Base-by-base conservation (phyloP, 441 rosid species). In the Croton laevigatus region DNA sequence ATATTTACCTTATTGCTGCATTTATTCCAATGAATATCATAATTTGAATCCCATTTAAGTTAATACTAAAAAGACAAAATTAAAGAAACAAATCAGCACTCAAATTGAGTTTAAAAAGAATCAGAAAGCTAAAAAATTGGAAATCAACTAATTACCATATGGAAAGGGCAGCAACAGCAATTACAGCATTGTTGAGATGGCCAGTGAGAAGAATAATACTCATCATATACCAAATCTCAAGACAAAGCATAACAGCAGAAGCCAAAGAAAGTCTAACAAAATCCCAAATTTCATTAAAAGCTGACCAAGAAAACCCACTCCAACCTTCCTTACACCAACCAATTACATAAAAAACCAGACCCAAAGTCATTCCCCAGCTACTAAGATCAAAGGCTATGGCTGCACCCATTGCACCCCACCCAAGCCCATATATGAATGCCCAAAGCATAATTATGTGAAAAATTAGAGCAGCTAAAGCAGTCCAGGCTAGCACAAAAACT, bases 161-260 rank as follows among this genome's bases (percentile, higher is more conserved):
- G 5, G 97, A 87, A 62, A 91, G 90, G 40, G 98, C 82, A 48
- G 81, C 95, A 67, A 94, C 93, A 0, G 92, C 90, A 32, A 85
- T 66, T 8, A 88, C 87, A 1, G 95, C 91, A 59, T 89, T 84
- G 52, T 80, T 72, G 59, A 94, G 95, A 48, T 76, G 93, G 11
- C 95, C 94, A 11, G 91, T 85, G 51, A 91, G 87, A 27, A 90
- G 72, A 53, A 80, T 80, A 61, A 91, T 77, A 48, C 89, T 88
- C 95, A 85, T 88, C 88, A 90, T 82, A 54, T 91, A 91, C 97
- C 97, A 90, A 51, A 90, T 2, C 75, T 94, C 97, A 32, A 94
- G 76, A 76, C 96, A 91, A 37, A 90, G 88, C 96, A 94, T 94
- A n/a, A 91, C 84, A 71, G 93, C 96, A 0, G 96, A 91, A n/a